Base-by-base conservation (phyloP, 2,329 filamentous ascomycete species). In the Penicillium psychrosexuale region DNA sequence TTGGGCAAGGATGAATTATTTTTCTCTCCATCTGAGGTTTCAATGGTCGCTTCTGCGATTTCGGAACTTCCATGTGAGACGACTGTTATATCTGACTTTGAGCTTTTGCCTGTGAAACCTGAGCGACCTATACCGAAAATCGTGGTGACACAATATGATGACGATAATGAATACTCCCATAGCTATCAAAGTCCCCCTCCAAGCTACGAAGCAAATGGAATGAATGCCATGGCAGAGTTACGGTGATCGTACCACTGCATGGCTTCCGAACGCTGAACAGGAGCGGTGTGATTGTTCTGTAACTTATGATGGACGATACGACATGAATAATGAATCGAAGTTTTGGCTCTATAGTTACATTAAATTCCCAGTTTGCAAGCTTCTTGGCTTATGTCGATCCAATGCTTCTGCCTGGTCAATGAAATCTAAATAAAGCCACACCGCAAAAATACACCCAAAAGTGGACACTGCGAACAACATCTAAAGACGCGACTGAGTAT, bases 111-210 rank as follows among this genome's bases (percentile, higher is more conserved):
- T 3, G 17, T 15, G 17, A n/a, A 43, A n/a, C 15, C 15, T 3
- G 46, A 43, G n/a, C 9, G 9, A 13, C 27, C 52, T 45, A 37
- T 55, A 11, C 52, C 52, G 4, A 40, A n/a, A 30, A 55, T 55
- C 9, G 19, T 55, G 5, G 47, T 55, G 33, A 55, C 52, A 13
- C 52, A 51, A n/a, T 24, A 39, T 28, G 46, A 54, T 19, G 28
- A 34, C 6, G 12, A 39, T 24, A 19, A 22, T 24, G 15, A n/a
- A 17, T 49, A 27, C 11, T 9, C 50, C 17, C 24, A 27, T 19
- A 8, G 3, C 7, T 30, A 13, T n/a, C 15, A 30, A 17, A 52
- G 17, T 39, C 31, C 45, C 37, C 38, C 51, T 9, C 45, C 38
- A 42, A 50, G 45, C 31, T 50, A 53, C 12, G 47, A 39, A 40